These are phyloP conservation scores for Mortierella sp. DNA, from an alignment of 371 early-diverging fungal species.

Conservation along the genomic window DNA sequence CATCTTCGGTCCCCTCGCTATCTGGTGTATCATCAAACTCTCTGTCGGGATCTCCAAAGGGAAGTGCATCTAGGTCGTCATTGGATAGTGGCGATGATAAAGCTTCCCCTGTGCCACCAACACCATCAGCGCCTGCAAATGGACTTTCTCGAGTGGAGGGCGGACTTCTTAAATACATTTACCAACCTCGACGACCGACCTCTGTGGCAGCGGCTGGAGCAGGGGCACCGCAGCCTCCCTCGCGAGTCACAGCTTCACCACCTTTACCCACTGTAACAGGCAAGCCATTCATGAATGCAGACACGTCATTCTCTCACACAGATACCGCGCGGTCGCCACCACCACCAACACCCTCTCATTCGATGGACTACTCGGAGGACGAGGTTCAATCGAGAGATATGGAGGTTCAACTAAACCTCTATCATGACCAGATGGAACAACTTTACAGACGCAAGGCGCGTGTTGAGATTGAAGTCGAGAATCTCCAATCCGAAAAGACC, in stretches of 20 bases:
- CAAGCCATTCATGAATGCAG: not conserved
- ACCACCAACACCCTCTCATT: not conserved
- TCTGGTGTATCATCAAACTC: not conserved
- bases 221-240: not conserved
- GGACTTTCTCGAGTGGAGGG: conserved; percentile 8
- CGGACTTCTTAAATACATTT: conserved; percentile 38
- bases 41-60: not conserved
- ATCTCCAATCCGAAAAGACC: conserved; percentile 23
- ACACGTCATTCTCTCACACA: not conserved
- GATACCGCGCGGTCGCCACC: not conserved
- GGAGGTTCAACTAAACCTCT: conserved; percentile 15
- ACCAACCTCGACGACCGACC: conserved; percentile 28
- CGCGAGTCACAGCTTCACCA: not conserved
- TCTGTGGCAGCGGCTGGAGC: not conserved
- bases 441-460: conserved; percentile 37
- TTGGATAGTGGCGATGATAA: conserved; percentile 7
- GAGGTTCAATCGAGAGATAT: not conserved
- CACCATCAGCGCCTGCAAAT: not conserved
- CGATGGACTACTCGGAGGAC: not conserved
- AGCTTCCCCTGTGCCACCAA: not conserved
- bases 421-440: conserved; percentile 39
- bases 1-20: not conserved
- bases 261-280: not conserved
- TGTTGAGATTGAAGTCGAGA: conserved; percentile 37
- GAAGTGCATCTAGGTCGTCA: conserved; percentile 8